A percentile compares a stretch with the other conserved stretches of the same genome.
phyloP scores from a whole-genome alignment of 164 flowering plant genomes.

The Saururus chinensis region DNA sequence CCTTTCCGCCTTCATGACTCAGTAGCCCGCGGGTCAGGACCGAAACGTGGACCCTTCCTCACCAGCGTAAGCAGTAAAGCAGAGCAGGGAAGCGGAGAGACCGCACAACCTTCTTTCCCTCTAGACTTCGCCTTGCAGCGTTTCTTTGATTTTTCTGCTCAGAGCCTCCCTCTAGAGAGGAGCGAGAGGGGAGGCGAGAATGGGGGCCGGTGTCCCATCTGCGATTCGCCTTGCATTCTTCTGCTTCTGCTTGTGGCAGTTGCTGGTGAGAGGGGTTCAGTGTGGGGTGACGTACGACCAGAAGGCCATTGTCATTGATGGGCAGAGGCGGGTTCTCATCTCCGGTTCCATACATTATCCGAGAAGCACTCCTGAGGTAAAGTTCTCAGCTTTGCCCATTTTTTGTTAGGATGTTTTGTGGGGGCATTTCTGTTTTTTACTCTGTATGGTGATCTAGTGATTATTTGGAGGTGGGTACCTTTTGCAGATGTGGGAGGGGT shows the following conservation, averaged over 20 bases:
- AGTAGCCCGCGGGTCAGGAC: too few species aligned
- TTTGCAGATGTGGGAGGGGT: constrained; percentile 20
- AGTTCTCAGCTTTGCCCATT: not conserved
- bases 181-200: too few species aligned
- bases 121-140: too few species aligned
- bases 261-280: constrained; percentile 1
- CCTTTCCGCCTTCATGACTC: too few species aligned
- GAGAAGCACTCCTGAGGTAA: constrained; percentile 17
- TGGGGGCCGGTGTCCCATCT: not conserved
- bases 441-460: not conserved
- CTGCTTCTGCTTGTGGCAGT: not conserved
- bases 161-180: too few species aligned
- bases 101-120: too few species aligned
- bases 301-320: constrained; percentile 13
- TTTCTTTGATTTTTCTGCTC: too few species aligned
- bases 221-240: not conserved
- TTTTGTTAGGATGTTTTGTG: not conserved
- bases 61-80: too few species aligned
- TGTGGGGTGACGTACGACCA: constrained; percentile 12
- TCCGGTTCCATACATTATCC: constrained; percentile 16
- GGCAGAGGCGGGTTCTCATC: constrained; percentile 14
- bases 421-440: not conserved
- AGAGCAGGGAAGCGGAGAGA: too few species aligned
- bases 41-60: too few species aligned
- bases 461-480: not conserved